Evolutionary conservation across 2,329 filamentous ascomycete species (phyloP), one percentile per base, ranked within the genome.

Genomic region (Cercospora berteroae): DNA sequence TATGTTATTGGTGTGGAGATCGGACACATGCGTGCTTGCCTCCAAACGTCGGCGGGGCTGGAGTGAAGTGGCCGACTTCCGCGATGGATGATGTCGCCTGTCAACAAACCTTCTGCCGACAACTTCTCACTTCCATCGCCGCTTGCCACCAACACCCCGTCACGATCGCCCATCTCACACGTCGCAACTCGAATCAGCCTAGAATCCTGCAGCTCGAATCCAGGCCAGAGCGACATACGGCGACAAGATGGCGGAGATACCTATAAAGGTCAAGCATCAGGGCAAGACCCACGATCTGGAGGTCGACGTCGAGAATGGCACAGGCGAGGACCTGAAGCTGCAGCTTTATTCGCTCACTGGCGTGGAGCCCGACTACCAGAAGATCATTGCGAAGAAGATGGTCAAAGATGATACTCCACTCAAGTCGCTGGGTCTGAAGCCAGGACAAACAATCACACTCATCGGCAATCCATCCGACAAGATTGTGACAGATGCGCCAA

Each of bases 201-300:
- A 57, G 16, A 27, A 4, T 18, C 52, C 23, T 9, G 18, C 44
- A 48, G 20, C 25, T 36, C 48, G 9, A 29, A 36, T 7, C 16
- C 16, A n/a, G 23, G 16, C 20, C 23, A 23, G 48, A 52, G 25
- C 29, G 25, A 55, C 39, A 10, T 7, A 4, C 39, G n/a, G 25
- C 48, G 29, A 57, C 50, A 71, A 42, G 55, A 78, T 78, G 76
- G 72, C 74, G 69, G 71, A 76, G 18, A 72, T 78, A 36, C 69
- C 76, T 42, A 72, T 99, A 73, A 85, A 93, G 78, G 90, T 99
- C 73, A 98, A 96, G 82, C 94, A 99, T 79, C 89, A 93, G 78
- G 94, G 94, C 83, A 97, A 95, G 80, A 94, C 94, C 79, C 91
- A 98, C 83, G 89, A 98, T 77, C 87, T 99, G 79, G 94, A 98